Evolutionary conservation across 306 rosid genomes (phyloP).

Genomic region (Quercus engelmannii): DNA sequence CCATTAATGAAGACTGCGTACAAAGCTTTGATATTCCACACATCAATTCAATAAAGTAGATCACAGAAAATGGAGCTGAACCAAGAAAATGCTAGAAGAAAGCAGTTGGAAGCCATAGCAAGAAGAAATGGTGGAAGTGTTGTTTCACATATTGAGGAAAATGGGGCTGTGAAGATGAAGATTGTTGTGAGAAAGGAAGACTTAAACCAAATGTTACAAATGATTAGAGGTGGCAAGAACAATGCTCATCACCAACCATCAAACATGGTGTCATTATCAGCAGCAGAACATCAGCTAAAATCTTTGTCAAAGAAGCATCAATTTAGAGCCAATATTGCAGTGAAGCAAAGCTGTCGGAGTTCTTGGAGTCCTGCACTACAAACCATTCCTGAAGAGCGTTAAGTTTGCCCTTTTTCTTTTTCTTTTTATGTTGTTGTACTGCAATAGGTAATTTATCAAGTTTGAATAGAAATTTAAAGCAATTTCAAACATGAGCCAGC

Average conservation of each 20-base stretch:
- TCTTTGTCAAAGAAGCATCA: constrained; percentile 21
- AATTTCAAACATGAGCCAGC: too few species aligned
- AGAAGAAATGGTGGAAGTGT: constrained; percentile 23
- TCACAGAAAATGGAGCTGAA: neutral
- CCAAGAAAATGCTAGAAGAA: neutral
- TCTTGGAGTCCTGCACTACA: constrained; percentile 41
- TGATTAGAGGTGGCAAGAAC: neutral
- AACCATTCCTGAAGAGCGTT: constrained; percentile 40
- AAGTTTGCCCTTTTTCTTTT: neutral
- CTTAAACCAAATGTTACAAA: constrained; percentile 37
- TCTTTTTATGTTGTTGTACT: too few species aligned
- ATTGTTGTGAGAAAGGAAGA: constrained; percentile 41
- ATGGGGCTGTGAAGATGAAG: constrained; percentile 51
- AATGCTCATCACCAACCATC: neutral
- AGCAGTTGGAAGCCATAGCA: constrained; percentile 21
- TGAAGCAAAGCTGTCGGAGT: constrained; percentile 13
- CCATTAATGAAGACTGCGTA: too few species aligned
- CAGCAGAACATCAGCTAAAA: constrained; percentile 21
- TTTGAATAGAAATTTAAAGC: neutral
- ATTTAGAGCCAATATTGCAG: constrained; percentile 2
- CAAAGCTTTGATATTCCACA: too few species aligned
- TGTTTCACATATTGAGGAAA: constrained; percentile 30
- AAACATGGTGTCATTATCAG: neutral
- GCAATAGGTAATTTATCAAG: too few species aligned
- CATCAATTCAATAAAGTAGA: too few species aligned